These are phyloP conservation scores for Russula sp. DNA, from an alignment of 768 basidiomycete species.

Conservation along the genomic window DNA sequence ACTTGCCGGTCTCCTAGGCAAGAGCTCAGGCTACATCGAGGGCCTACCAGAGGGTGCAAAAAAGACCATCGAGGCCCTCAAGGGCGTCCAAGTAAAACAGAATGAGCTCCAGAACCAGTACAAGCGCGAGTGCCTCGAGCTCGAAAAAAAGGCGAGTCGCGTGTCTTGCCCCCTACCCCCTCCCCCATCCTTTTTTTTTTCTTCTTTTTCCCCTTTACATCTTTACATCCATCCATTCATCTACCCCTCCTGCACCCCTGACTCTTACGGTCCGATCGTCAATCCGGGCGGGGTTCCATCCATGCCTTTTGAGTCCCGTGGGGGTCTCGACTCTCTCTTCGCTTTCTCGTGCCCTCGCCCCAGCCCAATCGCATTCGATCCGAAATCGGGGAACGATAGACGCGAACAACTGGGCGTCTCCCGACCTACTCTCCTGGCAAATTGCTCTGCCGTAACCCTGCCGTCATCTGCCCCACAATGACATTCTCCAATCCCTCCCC, in stretches of 20 bases:
- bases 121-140: conserved; percentile 89
- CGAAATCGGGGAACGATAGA: conserved; percentile 3
- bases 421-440: neutral
- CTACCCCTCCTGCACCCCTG: neutral
- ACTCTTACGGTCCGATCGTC: neutral
- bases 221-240: neutral
- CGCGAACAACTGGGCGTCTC: neutral
- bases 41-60: conserved; percentile 73
- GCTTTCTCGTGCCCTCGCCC: neutral
- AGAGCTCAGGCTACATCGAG: conserved; percentile 94
- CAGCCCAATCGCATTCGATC: conserved; percentile 8
- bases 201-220: neutral
- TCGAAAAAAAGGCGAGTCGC: conserved; percentile 83
- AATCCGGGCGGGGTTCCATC: neutral
- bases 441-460: conserved; percentile 5
- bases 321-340: neutral
- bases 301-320: neutral
- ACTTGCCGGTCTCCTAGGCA: conserved; percentile 78
- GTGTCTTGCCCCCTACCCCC: neutral
- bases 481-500: neutral
- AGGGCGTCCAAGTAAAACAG: conserved; percentile 90
- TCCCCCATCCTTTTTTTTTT: neutral
- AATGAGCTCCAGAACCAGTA: conserved; percentile 87
- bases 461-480: conserved; percentile 1
- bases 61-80: conserved; percentile 82